Percentiles rank a stretch among this genome's conserved stretches.
Evolutionary conservation across 768 basidiomycete genomes (phyloP).

Genomic region (Candolleomyces aberdarensis): DNA sequence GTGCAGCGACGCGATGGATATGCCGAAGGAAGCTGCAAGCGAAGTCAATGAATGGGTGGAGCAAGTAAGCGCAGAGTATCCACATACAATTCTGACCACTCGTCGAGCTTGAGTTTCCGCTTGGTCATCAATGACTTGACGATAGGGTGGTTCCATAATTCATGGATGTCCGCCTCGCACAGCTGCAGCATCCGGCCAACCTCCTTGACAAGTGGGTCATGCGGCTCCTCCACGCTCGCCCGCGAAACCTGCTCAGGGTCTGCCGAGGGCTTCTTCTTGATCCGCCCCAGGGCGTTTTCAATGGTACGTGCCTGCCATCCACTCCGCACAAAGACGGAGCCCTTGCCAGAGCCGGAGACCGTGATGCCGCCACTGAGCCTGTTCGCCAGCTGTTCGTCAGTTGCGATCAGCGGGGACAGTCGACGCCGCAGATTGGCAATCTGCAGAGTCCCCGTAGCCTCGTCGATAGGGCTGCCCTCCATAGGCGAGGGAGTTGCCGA

Average conservation of each 20-base stretch:
- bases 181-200: conserved; percentile 57
- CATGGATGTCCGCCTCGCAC: conserved; percentile 61
- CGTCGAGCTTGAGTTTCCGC: conserved; percentile 73
- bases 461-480: conserved; percentile 28
- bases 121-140: conserved; percentile 67
- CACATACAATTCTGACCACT: conserved; percentile 86
- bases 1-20: conserved; percentile 66
- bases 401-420: conserved; percentile 56
- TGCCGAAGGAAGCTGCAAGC: conserved; percentile 65
- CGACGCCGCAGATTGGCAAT: conserved; percentile 58
- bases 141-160: conserved; percentile 70
- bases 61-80: background rate
- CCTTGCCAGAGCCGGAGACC: conserved; percentile 73
- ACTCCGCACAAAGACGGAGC: conserved; percentile 71
- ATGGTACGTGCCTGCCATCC: conserved; percentile 78
- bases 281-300: conserved; percentile 46
- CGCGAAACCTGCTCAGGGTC: conserved; percentile 30
- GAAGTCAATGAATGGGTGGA: conserved; percentile 3
- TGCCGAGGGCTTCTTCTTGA: conserved; percentile 31
- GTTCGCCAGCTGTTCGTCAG: conserved; percentile 64
- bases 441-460: conserved; percentile 30
- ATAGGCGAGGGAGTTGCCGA: conserved; percentile 38
- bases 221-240: conserved; percentile 30
- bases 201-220: conserved; percentile 58
- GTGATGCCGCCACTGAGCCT: conserved; percentile 72